These are phyloP conservation scores for Bipolaris zeicola DNA, from an alignment of 2,329 filamentous ascomycete genomes.

Conservation along the genomic window DNA sequence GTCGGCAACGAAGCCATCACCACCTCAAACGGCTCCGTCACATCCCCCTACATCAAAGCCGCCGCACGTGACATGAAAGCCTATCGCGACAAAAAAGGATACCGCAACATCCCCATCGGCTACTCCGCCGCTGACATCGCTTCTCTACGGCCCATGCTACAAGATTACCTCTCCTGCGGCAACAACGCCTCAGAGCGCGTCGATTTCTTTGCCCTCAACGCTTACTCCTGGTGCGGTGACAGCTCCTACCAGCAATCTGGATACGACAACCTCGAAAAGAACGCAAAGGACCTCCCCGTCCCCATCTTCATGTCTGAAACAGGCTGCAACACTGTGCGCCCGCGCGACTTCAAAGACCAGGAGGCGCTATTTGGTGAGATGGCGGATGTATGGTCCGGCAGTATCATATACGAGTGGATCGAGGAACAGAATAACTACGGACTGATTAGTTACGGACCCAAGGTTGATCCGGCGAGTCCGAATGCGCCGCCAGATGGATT, in stretches of 20 bases:
- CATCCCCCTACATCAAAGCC: constrained; percentile 83
- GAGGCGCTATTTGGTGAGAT: constrained; percentile 80
- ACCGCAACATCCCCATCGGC: constrained; percentile 81
- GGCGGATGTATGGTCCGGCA: constrained; percentile 72
- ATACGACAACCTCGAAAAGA: constrained; percentile 70
- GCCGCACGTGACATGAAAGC: constrained; percentile 81
- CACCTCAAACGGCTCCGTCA: constrained; percentile 59
- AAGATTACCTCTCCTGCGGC: constrained; percentile 80
- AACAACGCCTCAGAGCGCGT: constrained; percentile 68
- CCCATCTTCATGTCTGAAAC: constrained; percentile 74
- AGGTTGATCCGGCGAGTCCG: constrained; percentile 55
- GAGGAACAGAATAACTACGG: constrained; percentile 84
- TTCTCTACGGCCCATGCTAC: constrained; percentile 67
- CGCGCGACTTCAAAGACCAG: constrained; percentile 73
- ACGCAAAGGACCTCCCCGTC: constrained; percentile 71
- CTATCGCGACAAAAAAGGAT: constrained; percentile 75
- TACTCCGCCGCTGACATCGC: constrained; percentile 89
- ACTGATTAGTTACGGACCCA: constrained; percentile 73
- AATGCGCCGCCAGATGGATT: constrained; percentile 67
- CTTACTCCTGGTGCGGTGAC: constrained; percentile 68
- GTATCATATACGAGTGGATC: constrained; percentile 91
- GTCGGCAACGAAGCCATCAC: constrained; percentile 84
- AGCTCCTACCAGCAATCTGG: constrained; percentile 65
- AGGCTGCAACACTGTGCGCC: constrained; percentile 72
- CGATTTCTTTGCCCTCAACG: constrained; percentile 86